These are phyloP conservation scores for Colletotrichum magnum DNA, from an alignment of 2,329 filamentous ascomycete genomes.

Conservation along the genomic window DNA sequence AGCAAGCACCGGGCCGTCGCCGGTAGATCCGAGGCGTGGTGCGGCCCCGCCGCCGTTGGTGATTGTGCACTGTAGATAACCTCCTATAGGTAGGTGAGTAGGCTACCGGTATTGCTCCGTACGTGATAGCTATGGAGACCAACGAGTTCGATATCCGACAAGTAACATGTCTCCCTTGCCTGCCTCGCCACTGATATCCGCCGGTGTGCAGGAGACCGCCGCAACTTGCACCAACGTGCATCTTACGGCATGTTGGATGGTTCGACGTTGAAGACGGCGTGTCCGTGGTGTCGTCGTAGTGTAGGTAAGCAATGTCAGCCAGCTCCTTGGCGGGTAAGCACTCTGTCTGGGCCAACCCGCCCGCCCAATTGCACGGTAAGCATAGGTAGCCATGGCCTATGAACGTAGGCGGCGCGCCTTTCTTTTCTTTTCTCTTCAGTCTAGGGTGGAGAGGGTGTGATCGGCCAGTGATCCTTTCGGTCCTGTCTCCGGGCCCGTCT, in stretches of 20 bases:
- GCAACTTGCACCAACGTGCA: conserved; percentile 25
- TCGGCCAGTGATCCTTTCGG: not conserved
- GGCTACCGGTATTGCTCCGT: no score
- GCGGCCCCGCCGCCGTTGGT: not conserved
- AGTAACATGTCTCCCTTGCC: no score
- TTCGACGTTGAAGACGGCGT: conserved; percentile 17
- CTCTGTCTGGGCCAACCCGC: conserved; percentile 13
- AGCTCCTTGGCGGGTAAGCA: conserved; percentile 33
- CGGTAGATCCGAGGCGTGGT: not conserved
- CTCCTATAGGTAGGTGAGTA: no score
- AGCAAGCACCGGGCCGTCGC: conserved; percentile 16
- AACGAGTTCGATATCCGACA: no score
- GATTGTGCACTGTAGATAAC: no score
- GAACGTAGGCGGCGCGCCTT: not conserved
- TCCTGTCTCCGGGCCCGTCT: conserved; percentile 6
- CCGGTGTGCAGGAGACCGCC: conserved; percentile 6
- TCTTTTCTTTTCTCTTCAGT: not conserved
- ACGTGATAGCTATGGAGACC: no score
- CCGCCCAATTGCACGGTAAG: not conserved
- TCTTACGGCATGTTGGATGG: not conserved
- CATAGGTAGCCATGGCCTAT: not conserved
- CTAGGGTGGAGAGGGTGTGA: not conserved
- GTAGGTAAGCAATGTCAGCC: conserved; percentile 18
- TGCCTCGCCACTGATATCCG: no score
- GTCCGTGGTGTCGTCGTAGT: not conserved